Evolutionary conservation across 148 eudicot genomes (phyloP).

Genomic region (Dysphania ambrosioides): DNA sequence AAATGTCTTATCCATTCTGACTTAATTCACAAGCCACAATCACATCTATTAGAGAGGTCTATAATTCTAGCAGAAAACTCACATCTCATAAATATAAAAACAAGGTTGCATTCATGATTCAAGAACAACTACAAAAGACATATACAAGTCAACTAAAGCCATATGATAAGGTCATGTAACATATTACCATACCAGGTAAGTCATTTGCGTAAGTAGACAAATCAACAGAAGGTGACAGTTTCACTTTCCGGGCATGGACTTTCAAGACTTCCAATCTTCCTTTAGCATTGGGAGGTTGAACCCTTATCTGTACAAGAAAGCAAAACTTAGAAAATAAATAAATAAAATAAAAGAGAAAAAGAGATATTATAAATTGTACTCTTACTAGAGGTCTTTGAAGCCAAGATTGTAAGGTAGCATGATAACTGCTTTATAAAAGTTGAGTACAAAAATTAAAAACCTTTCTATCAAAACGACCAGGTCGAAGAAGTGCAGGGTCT

Average conservation of each 20-base stretch:
- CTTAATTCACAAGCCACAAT: background rate
- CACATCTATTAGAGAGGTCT: slow-evolving; percentile 2
- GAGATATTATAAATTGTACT: background rate
- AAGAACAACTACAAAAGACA: background rate
- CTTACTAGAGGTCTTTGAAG: background rate
- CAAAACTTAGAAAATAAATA: too few species aligned
- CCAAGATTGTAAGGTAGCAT: slow-evolving; percentile 1
- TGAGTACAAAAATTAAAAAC: slow-evolving; percentile 31
- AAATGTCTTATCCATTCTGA: background rate
- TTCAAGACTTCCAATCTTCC: slow-evolving; percentile 80
- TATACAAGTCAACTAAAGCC: background rate
- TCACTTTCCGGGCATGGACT: slow-evolving; percentile 86
- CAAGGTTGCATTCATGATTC: background rate
- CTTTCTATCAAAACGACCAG: slow-evolving; percentile 99
- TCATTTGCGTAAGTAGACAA: slow-evolving; percentile 75
- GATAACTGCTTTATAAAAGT: background rate
- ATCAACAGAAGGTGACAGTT: slow-evolving; percentile 72
- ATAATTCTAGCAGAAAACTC: background rate
- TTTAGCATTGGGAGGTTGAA: slow-evolving; percentile 84
- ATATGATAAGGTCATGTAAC: background rate
- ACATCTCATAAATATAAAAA: background rate
- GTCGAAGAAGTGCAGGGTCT: slow-evolving; percentile 97
- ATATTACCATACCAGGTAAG: slow-evolving; percentile 59
- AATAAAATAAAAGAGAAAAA: background rate
- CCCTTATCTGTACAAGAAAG: slow-evolving; percentile 51